Percentiles rank a stretch among this genome's conserved stretches.
Conservation (phyloP, 2,329 filamentous ascomycete genomes). For the Penicillium sp. region DNA sequence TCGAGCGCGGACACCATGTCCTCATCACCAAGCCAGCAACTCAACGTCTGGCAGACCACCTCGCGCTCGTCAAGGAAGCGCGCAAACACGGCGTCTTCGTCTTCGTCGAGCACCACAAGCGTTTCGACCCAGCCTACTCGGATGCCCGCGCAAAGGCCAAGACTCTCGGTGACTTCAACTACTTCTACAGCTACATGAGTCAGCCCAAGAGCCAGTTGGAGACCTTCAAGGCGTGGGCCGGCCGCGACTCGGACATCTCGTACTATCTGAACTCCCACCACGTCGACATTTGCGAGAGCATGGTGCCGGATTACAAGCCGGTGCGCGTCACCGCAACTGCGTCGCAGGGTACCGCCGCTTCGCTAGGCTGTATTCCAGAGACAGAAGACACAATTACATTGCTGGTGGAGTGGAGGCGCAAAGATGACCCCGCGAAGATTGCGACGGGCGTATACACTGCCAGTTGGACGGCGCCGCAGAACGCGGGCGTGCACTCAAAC, state of each 20-base stretch:
- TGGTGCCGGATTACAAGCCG: constrained; percentile 77
- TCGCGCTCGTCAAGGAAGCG: constrained; percentile 65
- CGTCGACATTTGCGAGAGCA: constrained; percentile 84
- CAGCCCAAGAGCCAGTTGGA: constrained; percentile 87
- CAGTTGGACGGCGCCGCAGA: constrained; percentile 89
- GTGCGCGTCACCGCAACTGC: constrained; percentile 73
- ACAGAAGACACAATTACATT: constrained; percentile 94
- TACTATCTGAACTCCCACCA: constrained; percentile 97
- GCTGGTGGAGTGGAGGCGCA: constrained; percentile 80
- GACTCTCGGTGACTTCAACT: constrained; percentile 88
- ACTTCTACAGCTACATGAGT: constrained; percentile 96
- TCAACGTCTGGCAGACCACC: constrained; percentile 74
- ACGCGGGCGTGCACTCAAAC: constrained; percentile 90
- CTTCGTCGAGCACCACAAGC: constrained; percentile 94
- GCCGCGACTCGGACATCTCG: constrained; percentile 83
- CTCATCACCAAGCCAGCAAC: constrained; percentile 92
- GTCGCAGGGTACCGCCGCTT: constrained; percentile 70
- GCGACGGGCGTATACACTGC: constrained; percentile 90
- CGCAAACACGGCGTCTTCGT: constrained; percentile 75
- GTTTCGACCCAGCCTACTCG: constrained; percentile 86
- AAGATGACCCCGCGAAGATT: constrained; percentile 59
- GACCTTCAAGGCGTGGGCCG: constrained; percentile 93
- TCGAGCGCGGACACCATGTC: constrained; percentile 81
- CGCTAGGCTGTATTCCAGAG: constrained; percentile 67
- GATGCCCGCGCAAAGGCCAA: constrained; percentile 74